Evolutionary conservation across 177 flowering plant species (phyloP).

Genomic region (Telopea speciosissima): DNA sequence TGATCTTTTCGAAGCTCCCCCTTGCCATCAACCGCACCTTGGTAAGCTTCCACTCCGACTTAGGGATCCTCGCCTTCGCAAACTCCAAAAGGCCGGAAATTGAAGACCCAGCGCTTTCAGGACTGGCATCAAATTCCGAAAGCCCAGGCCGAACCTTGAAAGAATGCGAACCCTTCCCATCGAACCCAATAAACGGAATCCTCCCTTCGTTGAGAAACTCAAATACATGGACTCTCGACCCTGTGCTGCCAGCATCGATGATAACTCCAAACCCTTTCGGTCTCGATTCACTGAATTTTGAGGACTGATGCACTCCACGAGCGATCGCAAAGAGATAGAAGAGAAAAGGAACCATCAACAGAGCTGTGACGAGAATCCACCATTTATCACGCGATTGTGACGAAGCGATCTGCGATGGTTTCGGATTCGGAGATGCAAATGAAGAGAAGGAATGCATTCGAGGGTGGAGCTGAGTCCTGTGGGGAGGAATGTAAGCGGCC

Average conservation of each 20-base stretch:
- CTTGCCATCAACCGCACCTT: conserved; percentile 33
- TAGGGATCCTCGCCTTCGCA: conserved; percentile 34
- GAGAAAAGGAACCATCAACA: conserved; percentile 27
- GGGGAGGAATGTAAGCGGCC: conserved; percentile 31
- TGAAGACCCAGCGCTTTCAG: conserved; percentile 25
- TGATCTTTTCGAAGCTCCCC: conserved; percentile 18
- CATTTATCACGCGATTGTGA: conserved; percentile 21
- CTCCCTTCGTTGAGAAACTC: conserved; percentile 34
- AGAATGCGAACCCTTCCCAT: conserved; percentile 21
- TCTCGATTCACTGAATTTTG: conserved; percentile 25
- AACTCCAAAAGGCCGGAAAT: conserved; percentile 27
- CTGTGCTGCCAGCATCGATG: conserved; percentile 25
- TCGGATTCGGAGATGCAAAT: conserved; percentile 7
- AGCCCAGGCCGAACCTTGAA: conserved; percentile 21
- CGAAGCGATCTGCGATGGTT: background rate
- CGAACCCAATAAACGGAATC: conserved; percentile 25
- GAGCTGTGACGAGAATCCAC: conserved; percentile 19
- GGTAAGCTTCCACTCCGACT: conserved; percentile 30
- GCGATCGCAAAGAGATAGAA: conserved; percentile 37
- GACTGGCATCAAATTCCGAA: conserved; percentile 21
- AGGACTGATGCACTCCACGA: conserved; percentile 31
- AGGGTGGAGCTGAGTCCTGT: conserved; percentile 41
- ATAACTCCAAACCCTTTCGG: conserved; percentile 29
- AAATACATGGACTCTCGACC: conserved; percentile 32
- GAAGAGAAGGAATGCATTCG: conserved; percentile 31